phyloP scores from a whole-genome alignment of 78 protist genomes.

The Monocercomonoides exilis region DNA sequence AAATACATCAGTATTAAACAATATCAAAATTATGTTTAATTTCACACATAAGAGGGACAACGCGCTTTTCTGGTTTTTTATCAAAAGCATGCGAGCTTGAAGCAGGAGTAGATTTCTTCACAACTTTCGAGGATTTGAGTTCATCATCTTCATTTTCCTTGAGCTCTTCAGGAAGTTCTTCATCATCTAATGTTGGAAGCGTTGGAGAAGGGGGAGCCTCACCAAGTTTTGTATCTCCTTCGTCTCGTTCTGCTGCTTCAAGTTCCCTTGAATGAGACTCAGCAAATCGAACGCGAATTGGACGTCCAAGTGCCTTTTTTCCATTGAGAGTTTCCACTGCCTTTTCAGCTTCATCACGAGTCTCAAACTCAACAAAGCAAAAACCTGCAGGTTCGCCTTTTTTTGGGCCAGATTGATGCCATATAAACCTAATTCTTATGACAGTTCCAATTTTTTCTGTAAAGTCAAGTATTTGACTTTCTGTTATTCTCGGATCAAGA shows the following conservation, averaged over 20 bases:
- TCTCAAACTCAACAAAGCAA: neutral
- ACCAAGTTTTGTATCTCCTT: neutral
- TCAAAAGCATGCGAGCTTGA: no score
- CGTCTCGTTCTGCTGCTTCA: neutral
- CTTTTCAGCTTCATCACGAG: neutral
- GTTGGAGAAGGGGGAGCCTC: neutral
- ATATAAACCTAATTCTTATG: neutral
- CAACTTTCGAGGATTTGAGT: no score
- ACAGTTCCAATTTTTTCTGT: neutral
- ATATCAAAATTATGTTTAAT: no score
- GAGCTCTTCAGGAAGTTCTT: neutral
- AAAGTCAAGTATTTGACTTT: neutral
- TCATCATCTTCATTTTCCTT: neutral
- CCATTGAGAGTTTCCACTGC: neutral
- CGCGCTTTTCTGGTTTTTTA: no score
- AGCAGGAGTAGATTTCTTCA: no score
- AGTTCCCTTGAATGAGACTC: neutral
- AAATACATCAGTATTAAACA: no score
- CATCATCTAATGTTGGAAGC: neutral
- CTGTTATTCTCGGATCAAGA: neutral
- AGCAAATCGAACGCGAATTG: neutral
- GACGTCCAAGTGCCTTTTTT: neutral
- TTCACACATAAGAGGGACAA: no score
- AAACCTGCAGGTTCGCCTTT: constrained; percentile 5
- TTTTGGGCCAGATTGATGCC: neutral